These are phyloP conservation scores for Aspergillus carbonarius DNA, from an alignment of 2,329 filamentous ascomycete species.

Conservation along the genomic window DNA sequence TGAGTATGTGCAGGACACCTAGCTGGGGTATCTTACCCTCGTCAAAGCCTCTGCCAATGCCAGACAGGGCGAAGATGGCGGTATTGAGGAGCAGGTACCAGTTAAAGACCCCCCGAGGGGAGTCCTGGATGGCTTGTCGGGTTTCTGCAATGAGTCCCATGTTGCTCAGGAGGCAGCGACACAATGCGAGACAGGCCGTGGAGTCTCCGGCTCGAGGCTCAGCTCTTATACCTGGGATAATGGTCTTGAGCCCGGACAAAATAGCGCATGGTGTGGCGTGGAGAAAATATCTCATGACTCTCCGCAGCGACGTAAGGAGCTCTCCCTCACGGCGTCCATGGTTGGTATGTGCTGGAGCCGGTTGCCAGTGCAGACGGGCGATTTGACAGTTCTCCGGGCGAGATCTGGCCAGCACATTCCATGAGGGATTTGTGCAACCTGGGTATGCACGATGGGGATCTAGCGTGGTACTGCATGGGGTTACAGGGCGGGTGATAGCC, in stretches of 20 bases:
- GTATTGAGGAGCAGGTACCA: slow-evolving; percentile 20
- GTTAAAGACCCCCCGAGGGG: slow-evolving; percentile 22
- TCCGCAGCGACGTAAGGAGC: neutral
- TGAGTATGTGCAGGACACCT: neutral
- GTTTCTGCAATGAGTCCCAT: slow-evolving; percentile 24
- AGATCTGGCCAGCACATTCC: neutral
- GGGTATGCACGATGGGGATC: neutral
- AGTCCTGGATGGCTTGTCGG: slow-evolving; percentile 18
- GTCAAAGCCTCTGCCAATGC: slow-evolving; percentile 23
- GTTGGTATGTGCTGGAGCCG: neutral
- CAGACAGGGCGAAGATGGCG: slow-evolving; percentile 23
- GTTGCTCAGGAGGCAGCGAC: too few relatives aligned
- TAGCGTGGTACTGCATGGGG: neutral
- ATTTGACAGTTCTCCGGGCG: neutral
- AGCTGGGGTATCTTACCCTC: slow-evolving; percentile 10
- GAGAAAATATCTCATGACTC: neutral
- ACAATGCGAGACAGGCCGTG: too few relatives aligned
- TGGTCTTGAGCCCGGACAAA: neutral
- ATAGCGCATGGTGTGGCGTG: neutral
- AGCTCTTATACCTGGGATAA: neutral
- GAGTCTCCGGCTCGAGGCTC: too few relatives aligned
- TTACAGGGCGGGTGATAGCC: neutral
- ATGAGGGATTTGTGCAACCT: neutral
- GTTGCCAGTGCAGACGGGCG: too few relatives aligned
- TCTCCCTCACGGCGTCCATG: neutral